Conservation (phyloP, 1,284 basidiomycete genomes). For the Apiotrichum gracile region DNA sequence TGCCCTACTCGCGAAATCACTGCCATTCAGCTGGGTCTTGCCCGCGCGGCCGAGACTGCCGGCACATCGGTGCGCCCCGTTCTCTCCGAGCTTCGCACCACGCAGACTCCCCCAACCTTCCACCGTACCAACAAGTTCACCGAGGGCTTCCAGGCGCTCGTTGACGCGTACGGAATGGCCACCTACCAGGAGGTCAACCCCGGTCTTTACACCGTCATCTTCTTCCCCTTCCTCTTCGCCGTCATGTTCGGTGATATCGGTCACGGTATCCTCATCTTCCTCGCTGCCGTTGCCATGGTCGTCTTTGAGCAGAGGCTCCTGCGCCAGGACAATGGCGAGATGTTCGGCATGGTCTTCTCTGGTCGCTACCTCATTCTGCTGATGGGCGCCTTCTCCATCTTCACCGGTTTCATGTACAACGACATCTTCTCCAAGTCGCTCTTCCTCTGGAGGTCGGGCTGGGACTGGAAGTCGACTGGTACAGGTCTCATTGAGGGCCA, state of each 20-base stretch:
- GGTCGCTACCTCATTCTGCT: slow-evolving; percentile 97
- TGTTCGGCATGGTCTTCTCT: slow-evolving; percentile 85
- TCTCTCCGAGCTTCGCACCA: slow-evolving; percentile 81
- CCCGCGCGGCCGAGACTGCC: slow-evolving; percentile 91
- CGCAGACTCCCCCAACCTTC: slow-evolving; percentile 91
- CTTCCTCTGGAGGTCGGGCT: slow-evolving; percentile 81
- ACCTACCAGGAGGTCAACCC: slow-evolving; percentile 97
- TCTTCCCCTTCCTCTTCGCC: slow-evolving; percentile 97
- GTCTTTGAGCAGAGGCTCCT: slow-evolving; percentile 72
- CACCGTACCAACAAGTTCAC: slow-evolving; percentile 95
- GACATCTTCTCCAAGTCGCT: slow-evolving; percentile 96
- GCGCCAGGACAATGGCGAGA: slow-evolving; percentile 67
- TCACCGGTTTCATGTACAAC: slow-evolving; percentile 97
- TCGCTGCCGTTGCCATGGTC: slow-evolving; percentile 78
- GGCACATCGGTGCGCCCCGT: slow-evolving; percentile 90
- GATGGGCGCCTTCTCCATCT: slow-evolving; percentile 94
- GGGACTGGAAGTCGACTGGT: slow-evolving; percentile 65
- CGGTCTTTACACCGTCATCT: slow-evolving; percentile 86
- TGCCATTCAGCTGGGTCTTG: slow-evolving; percentile 77
- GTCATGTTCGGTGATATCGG: slow-evolving; percentile 99
- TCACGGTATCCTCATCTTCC: slow-evolving; percentile 79
- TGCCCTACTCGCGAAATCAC: slow-evolving; percentile 87
- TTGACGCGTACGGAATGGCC: slow-evolving; percentile 94
- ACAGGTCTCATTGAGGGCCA: slow-evolving; percentile 53
- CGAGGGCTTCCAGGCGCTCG: slow-evolving; percentile 94